phyloP scores from a whole-genome alignment of 164 flowering plant species.

The Tetracentron sinense region DNA sequence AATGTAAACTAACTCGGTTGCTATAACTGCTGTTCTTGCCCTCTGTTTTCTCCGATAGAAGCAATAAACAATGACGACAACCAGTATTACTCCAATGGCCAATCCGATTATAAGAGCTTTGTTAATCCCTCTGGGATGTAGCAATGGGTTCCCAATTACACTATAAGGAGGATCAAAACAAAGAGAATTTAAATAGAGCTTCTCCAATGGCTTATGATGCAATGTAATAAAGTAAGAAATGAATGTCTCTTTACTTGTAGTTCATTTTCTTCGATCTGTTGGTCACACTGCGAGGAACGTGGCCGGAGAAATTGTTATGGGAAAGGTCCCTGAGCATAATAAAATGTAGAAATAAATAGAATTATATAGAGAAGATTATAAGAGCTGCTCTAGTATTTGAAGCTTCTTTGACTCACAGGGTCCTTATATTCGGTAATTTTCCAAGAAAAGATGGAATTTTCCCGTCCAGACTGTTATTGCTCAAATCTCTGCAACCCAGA shows the following conservation, averaged over 20 bases:
- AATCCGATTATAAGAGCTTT: not conserved
- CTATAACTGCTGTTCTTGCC: not conserved
- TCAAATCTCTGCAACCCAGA: not conserved
- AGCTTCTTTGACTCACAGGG: not conserved
- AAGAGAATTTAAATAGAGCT: not conserved
- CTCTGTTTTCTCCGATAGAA: not conserved
- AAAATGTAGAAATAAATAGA: not conserved
- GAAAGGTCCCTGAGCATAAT: not conserved
- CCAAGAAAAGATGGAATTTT: constrained; percentile 4
- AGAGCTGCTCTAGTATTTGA: not conserved
- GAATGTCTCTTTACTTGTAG: not conserved
- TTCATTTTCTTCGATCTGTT: not conserved
- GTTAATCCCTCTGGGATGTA: not conserved
- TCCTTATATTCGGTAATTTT: not conserved
- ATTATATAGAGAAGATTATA: not conserved
- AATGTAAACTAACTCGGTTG: not conserved
- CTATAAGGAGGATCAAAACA: not conserved
- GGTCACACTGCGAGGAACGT: not conserved
- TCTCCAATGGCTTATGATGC: not conserved
- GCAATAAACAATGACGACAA: not conserved
- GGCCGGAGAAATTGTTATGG: constrained; percentile 6
- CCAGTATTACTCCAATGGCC: not conserved
- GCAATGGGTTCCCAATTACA: not conserved
- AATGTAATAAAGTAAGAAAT: not conserved
- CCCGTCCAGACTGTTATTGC: constrained; percentile 1